A percentile compares a stretch with the other conserved stretches of the same genome.
Evolutionary conservation across 805 yeast species (phyloP).

Genomic region (Lachancea mirantina): DNA sequence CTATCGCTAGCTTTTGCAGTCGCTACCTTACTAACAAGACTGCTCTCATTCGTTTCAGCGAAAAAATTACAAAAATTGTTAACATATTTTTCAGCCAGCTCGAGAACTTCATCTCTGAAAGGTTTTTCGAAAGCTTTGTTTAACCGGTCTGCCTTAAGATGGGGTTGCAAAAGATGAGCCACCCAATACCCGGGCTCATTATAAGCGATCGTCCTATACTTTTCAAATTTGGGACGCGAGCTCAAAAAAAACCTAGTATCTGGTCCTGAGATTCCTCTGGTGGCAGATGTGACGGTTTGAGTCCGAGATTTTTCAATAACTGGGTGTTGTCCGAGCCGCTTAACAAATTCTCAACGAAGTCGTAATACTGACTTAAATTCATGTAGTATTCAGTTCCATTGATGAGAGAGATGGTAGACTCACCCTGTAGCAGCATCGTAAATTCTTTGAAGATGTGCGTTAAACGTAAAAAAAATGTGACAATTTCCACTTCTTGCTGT

Average conservation of each 20-base stretch:
- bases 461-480: constrained; percentile 8
- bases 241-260: constrained; percentile 4
- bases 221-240: constrained; percentile 10
- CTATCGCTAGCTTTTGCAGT: no score
- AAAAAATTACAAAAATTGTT: constrained; percentile 5
- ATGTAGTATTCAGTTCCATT: constrained; percentile 9
- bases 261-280: constrained; percentile 1
- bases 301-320: constrained; percentile 6
- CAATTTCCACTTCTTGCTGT: constrained; percentile 7
- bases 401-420: constrained; percentile 6
- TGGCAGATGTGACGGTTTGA: constrained; percentile 7
- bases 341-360: constrained; percentile 4
- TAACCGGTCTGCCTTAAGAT: constrained; percentile 8
- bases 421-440: constrained; percentile 11
- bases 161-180: constrained; percentile 11
- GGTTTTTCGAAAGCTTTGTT: constrained; percentile 4
- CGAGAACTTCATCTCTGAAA: constrained; percentile 3
- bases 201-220: constrained; percentile 10
- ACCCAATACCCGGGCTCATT: constrained; percentile 13
- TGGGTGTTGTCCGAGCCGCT: constrained; percentile 6
- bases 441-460: constrained; percentile 11
- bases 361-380: constrained; percentile 8
- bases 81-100: constrained; percentile 7
- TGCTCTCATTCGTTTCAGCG: background rate
- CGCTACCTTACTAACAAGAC: background rate